Base-by-base conservation (phyloP, 208 protist species). In the Trypanosoma melophagium region DNA sequence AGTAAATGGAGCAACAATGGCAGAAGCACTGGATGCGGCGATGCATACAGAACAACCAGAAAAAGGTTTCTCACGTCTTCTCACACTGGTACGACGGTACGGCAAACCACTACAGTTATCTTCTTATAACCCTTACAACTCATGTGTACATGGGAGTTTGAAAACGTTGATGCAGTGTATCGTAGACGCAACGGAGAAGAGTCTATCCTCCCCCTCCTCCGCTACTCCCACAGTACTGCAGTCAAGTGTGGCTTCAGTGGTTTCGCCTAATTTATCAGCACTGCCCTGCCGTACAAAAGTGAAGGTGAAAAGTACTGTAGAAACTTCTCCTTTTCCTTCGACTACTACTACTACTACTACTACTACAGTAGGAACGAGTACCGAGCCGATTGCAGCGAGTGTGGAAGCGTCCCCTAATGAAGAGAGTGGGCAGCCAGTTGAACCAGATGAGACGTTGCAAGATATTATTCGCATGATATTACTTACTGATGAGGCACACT, bases 391-490 rank as follows among this genome's bases (percentile, higher is more conserved):
- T 35, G 28, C 28, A 35, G 28, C 28, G 5, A 35, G 5, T 35
- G 28, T 35, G 28, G 28, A 35, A 35, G 28, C 28, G 28, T 7
- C 28, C 28, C 28, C 28, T 5, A 35, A 5, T 35, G 28, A 35
- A 35, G 5, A 35, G 28, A 35, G 5, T 7, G 28, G 5, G 5
- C 28, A 35, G 5, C 28, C 28, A 35, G 28, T 35, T 5, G 28
- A 35, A 35, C 28, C 28, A 5, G 28, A 35, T 35, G 28, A 35
- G 28, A 44, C 84, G 10, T 75, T 82, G 38, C 51, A 84, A 45
- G 87, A 93, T 59, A 49, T 77, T 0, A 59, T 93, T 38, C 86
- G 90, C 16, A 92, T 90, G 83, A 83, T 95, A 52, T 52, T 95
- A 35, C 74, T 95, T 21, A 86, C 79, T 16, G 90, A 95, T 61